Evolutionary conservation across 1,284 basidiomycete genomes (phyloP), one percentile per base, ranked within the genome.

Genomic region (Leccinum proximum): DNA sequence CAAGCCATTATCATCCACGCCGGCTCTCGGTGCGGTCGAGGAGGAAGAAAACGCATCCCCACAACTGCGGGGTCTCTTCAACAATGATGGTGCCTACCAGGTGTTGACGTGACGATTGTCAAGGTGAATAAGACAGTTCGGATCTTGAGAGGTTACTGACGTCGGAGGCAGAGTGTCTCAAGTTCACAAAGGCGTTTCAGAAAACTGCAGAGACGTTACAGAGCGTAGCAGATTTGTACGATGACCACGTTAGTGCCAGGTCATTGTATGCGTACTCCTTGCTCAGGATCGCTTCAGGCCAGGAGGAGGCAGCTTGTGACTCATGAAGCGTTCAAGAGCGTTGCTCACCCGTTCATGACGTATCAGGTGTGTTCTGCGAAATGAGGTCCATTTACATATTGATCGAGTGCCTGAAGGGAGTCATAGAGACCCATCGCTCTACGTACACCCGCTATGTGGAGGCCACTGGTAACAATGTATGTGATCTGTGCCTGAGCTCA

Each of bases 21-120:
- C 82, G 7, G 77, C 78, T 40, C 76, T 81, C 5, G 82, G 80
- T 1, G 76, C 80, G 6, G 79, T 75, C 10, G 81, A 82, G 57
- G 82, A 81, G 30, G 85, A 84, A 14, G 82, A 82, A 30, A 77
- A 82, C 2, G 77, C 80, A 14, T 69, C 66, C 61, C 60, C 67
- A 54, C 67, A 75, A 16, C 26, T 66, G 9, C 68, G 61, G 18
- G 88, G 89, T 1, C 71, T 87, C 48, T 74, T 87, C 65, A 94
- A 94, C 70, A 81, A 82, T 13, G 84, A 91, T 22, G 88, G 90
- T 1, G 92, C 90, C 2, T 93, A 22, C 22, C 22, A 22, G 93
- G 91, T 94, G 92, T 74, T 96, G 93, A 92, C 80, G 87, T 22
- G 91, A 94, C 65, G 82, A 81, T 3, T 93, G 89, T 73, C 76